phyloP scores from a whole-genome alignment of 805 yeast genomes.

The Sugiyamaella qingdaonensis region DNA sequence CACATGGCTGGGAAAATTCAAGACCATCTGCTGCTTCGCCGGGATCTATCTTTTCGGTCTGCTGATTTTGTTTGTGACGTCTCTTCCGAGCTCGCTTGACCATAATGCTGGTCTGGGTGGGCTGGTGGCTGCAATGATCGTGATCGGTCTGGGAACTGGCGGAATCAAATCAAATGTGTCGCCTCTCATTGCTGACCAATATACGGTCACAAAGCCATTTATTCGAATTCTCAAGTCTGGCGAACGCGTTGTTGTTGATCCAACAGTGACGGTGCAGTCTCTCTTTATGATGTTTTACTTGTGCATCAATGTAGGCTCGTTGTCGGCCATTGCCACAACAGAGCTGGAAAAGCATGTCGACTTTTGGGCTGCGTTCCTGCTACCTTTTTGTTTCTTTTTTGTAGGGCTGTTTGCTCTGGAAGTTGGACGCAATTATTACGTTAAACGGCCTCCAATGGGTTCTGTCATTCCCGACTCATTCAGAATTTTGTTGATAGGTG shows the following conservation, averaged over 20 bases:
- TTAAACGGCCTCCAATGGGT: constrained; percentile 58
- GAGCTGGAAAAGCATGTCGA: constrained; percentile 63
- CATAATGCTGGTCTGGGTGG: constrained; percentile 56
- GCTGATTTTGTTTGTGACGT: constrained; percentile 61
- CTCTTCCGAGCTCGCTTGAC: constrained; percentile 55
- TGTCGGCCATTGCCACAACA: constrained; percentile 73
- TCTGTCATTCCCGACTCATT: constrained; percentile 55
- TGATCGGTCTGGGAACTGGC: constrained; percentile 75
- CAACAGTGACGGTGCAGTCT: constrained; percentile 64
- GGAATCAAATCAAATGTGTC: constrained; percentile 76
- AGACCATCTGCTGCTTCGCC: constrained; percentile 59
- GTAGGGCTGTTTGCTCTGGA: constrained; percentile 51
- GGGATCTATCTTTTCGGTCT: constrained; percentile 59
- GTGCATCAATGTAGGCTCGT: constrained; percentile 71
- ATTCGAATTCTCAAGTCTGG: constrained; percentile 58
- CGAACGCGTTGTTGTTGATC: constrained; percentile 64
- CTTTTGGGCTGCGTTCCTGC: constrained; percentile 60
- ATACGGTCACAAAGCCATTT: constrained; percentile 55
- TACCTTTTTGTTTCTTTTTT: constrained; percentile 67
- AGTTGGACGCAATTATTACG: constrained; percentile 51
- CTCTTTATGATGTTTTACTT: constrained; percentile 73
- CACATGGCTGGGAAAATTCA: constrained; percentile 67
- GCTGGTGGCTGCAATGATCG: constrained; percentile 48
- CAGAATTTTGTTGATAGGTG: constrained; percentile 41
- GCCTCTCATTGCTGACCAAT: constrained; percentile 72